Conservation (phyloP, 306 rosid genomes). For the Citrullus amarus region DNA sequence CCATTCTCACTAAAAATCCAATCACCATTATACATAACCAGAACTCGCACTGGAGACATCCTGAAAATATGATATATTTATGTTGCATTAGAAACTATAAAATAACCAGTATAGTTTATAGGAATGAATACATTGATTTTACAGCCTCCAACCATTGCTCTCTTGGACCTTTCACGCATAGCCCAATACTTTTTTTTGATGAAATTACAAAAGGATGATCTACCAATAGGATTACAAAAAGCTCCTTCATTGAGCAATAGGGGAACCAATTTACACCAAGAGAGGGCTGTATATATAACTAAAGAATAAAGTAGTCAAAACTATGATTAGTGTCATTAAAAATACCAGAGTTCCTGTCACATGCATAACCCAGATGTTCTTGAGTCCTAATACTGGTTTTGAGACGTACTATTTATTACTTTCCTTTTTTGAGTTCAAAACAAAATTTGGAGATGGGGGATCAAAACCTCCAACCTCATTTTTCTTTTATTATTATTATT, state of each 20-base stretch:
- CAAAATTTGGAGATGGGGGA: not conserved
- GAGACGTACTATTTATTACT: not conserved
- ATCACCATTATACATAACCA: constrained; percentile 8
- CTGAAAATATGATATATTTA: not conserved
- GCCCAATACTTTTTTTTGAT: not conserved
- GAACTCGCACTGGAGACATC: constrained; percentile 5
- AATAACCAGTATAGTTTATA: not conserved
- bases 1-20: constrained; percentile 11
- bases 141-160: not conserved
- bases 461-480: too few relatives aligned
- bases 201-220: too few relatives aligned
- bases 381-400: not conserved
- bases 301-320: not conserved
- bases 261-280: not conserved
- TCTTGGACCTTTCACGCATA: not conserved
- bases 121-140: not conserved
- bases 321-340: not conserved
- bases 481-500: too few relatives aligned
- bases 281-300: not conserved
- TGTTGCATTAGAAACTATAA: not conserved
- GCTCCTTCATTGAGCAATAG: not conserved
- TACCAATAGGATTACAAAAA: too few relatives aligned
- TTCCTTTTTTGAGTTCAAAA: too few relatives aligned
- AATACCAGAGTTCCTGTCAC: not conserved
- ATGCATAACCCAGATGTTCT: not conserved